Evolutionary conservation across 345 rosid genomes (phyloP).

Genomic region (Eucalyptus guilfoylei): DNA sequence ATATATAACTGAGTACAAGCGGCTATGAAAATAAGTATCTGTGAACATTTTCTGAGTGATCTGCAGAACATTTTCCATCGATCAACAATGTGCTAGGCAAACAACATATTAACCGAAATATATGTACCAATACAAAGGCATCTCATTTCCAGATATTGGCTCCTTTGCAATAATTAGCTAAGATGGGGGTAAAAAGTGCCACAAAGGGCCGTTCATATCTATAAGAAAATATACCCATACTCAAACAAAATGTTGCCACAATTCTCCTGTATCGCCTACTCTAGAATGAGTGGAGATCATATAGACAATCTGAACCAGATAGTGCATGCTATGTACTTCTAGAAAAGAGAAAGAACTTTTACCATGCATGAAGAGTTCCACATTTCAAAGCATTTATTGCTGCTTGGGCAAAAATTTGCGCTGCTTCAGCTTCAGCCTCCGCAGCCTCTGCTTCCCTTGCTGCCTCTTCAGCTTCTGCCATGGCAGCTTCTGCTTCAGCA

Average conservation of each 20-base stretch:
- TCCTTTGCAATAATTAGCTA: not conserved
- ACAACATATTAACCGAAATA: not conserved
- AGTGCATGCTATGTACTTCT: not conserved
- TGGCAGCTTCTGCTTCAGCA: slow-evolving; percentile 92
- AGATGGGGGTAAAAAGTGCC: not conserved
- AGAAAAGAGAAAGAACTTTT: not conserved
- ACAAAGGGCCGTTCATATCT: not conserved
- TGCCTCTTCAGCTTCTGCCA: slow-evolving; percentile 92
- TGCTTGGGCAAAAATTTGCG: slow-evolving; percentile 71
- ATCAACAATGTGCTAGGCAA: not conserved
- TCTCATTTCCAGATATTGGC: not conserved
- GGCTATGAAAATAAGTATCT: not conserved
- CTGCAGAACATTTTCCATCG: not conserved
- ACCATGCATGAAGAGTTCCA: not conserved
- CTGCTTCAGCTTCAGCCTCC: slow-evolving; percentile 98
- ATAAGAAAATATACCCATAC: not conserved
- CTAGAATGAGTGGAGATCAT: not conserved
- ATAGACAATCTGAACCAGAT: not conserved
- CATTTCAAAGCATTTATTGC: slow-evolving; percentile 1
- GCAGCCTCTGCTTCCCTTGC: slow-evolving; percentile 93
- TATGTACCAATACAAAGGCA: not conserved
- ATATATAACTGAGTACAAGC: not conserved
- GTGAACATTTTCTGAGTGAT: not conserved
- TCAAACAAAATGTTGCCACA: not conserved
- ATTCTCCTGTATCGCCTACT: not conserved